Evolutionary conservation across 441 rosid species (phyloP), one percentile per base, ranked within the genome.

Genomic region (Geranium incanum): DNA sequence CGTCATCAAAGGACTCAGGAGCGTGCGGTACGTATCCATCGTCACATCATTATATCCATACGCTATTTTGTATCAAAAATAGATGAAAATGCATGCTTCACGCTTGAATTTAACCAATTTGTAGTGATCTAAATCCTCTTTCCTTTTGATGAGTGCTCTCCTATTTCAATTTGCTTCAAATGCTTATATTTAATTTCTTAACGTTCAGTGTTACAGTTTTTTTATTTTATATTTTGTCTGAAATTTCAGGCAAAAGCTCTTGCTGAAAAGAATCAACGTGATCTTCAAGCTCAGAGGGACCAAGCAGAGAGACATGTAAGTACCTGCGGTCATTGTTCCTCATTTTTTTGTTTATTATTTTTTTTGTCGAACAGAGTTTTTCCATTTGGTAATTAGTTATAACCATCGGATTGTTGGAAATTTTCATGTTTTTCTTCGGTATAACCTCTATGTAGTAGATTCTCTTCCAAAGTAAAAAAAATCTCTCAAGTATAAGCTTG

Each of bases 1-100:
- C 96, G 97, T 74, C 96, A 89, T 63, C 98, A 89, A 76, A 89
- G 98, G 86, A 89, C 98, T 76, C 97, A 94, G 77, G 97, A 94
- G 86, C 93, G 98, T 9, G 97, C 97, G 77, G 98, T 94, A 84
- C 75, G 90, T 79, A 43, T 63, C 76, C 9, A 16, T 3, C 7
- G n/a, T 60, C 37, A 18, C 19, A 19, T 19, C 19, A 6, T 48
- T 11, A 15, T 57, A 57, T 57, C n/a, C 21, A 15, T 57, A 57
- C 15, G 21, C 28, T 63, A 6, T 6, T 21, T 63, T 6, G 13
- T 63, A n/a, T 63, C 6, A 19, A 19, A 1, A 21, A 63, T 4
- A 19, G 67, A 5, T 23, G 4, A 15, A 12, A 23, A 23, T 33
- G 39, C 39, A 48, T 48, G 12, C n/a, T 11, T 48, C 57, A 9